Base-by-base conservation (phyloP, 768 basidiomycete genomes). In the Lenzites betulinus region DNA sequence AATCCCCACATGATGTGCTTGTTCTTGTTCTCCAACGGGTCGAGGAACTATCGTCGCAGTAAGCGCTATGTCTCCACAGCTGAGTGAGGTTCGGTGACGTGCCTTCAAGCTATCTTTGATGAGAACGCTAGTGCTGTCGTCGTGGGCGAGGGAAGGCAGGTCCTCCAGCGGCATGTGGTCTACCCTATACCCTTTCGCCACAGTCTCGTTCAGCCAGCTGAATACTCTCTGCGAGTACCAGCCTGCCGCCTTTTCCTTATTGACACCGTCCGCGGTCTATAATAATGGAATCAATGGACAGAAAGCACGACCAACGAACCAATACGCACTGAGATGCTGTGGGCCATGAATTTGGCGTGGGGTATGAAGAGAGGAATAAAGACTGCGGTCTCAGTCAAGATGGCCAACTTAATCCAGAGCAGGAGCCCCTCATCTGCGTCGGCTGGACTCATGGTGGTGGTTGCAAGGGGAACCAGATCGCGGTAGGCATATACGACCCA, bases 331-430 rank as follows among this genome's bases (percentile, higher is more conserved):
- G 30, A 33, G 30, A 33, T 4, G 6, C 41, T 23, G 13, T 82
- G 72, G 11, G 13, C 20, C 16, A 67, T 4, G 86, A 84, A 1
- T 77, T 87, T 87, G 35, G 75, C 73, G 12, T 82, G 74, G 9
- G 88, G 88, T 43, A 79, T 73, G 39, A 82, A 59, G 16, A 87
- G 70, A 20, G 88, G 88, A 33, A 88, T 71, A 13, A 82, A 49
- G 3, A 81, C 70, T 8, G 76, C 78, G 11, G 75, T 79, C 11
- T 79, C 26, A 11, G 75, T 63, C 12, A 88, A 74, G 15, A 82
- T 47, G 18, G 59, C 67, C 3, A 85, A 60, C 67, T 85, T 81
- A 3, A 73, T 67, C 86, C 87, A 89, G 22, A 87, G 71, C 42
- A 83, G 51, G 50, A 68, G 61, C 12, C 83, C 80, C 63, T 82